Percentiles rank a stretch among this genome's conserved stretches.
phyloP scores from a whole-genome alignment of 2,329 filamentous ascomycete species.

The Pseudofabraea citricarpa region DNA sequence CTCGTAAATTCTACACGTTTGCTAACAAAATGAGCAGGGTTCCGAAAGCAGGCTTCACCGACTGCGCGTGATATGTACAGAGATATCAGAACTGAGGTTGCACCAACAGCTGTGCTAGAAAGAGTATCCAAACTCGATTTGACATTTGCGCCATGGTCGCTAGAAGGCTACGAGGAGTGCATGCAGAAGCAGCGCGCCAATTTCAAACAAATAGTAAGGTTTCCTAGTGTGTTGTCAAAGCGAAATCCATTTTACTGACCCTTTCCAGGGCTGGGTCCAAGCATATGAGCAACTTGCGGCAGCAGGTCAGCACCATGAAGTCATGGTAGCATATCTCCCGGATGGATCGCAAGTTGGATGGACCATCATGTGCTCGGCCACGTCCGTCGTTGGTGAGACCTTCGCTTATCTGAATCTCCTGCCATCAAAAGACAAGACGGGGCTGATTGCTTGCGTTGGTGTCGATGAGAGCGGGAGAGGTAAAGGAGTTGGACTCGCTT shows the following conservation, averaged over 20 bases:
- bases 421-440: constrained; percentile 32
- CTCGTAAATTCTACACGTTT: too few relatives aligned
- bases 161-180: constrained; percentile 33
- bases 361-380: constrained; percentile 37
- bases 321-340: constrained; percentile 36
- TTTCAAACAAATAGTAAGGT: constrained; percentile 30
- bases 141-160: constrained; percentile 30
- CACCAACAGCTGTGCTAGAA: constrained; percentile 30
- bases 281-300: constrained; percentile 33
- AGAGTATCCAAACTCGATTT: constrained; percentile 30
- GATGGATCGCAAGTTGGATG: constrained; percentile 35
- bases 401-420: constrained; percentile 35
- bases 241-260: background rate
- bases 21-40: constrained; percentile 14
- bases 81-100: constrained; percentile 30
- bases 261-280: constrained; percentile 33
- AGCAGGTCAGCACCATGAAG: constrained; percentile 30
- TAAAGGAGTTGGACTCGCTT: constrained; percentile 34
- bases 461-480: constrained; percentile 33
- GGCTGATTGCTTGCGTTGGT: constrained; percentile 39
- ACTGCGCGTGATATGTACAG: constrained; percentile 34
- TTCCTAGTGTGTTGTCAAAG: background rate
- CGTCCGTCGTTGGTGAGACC: constrained; percentile 25
- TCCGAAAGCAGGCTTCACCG: constrained; percentile 13
- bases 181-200: constrained; percentile 33